Evolutionary conservation across 768 basidiomycete species (phyloP).

Genomic region (Cubamyces lactineus): DNA sequence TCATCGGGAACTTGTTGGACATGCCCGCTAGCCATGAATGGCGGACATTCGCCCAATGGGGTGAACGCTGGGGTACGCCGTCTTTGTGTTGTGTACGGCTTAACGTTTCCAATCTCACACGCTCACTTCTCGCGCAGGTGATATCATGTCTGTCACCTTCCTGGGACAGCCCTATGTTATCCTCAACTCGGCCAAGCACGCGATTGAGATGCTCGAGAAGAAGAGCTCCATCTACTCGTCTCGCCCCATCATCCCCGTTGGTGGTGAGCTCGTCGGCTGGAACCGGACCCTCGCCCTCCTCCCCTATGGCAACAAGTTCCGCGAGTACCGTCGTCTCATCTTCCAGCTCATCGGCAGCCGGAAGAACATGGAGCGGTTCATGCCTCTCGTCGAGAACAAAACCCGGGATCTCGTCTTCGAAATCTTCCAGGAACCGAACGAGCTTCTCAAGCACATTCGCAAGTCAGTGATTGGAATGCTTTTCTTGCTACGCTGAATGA

Average conservation of each 20-base stretch:
- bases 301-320: slow-evolving; percentile 33
- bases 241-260: slow-evolving; percentile 31
- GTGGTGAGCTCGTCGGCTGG: slow-evolving; percentile 36
- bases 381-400: slow-evolving; percentile 36
- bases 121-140: slow-evolving; percentile 25
- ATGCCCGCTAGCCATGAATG: slow-evolving; percentile 31
- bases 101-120: too few relatives aligned
- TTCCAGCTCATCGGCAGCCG: slow-evolving; percentile 30
- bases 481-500: background rate
- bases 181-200: slow-evolving; percentile 33
- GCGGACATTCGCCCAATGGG: slow-evolving; percentile 29
- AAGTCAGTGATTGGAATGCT: slow-evolving; percentile 30
- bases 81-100: background rate
- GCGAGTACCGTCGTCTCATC: slow-evolving; percentile 32
- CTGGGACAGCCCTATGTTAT: slow-evolving; percentile 35
- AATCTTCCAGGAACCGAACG: slow-evolving; percentile 32
- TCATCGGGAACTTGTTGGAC: slow-evolving; percentile 32
- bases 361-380: slow-evolving; percentile 31
- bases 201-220: slow-evolving; percentile 37
- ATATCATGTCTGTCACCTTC: slow-evolving; percentile 34
- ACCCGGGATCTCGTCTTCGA: slow-evolving; percentile 36
- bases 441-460: slow-evolving; percentile 33
- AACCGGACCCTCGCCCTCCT: slow-evolving; percentile 27
- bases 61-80: slow-evolving; percentile 29
- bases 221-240: slow-evolving; percentile 37